Percentiles rank a stretch among this genome's conserved stretches.
These are phyloP conservation scores for Gnomoniopsis sp. DNA, from an alignment of 2,329 filamentous ascomycete genomes.

Conservation along the genomic window DNA sequence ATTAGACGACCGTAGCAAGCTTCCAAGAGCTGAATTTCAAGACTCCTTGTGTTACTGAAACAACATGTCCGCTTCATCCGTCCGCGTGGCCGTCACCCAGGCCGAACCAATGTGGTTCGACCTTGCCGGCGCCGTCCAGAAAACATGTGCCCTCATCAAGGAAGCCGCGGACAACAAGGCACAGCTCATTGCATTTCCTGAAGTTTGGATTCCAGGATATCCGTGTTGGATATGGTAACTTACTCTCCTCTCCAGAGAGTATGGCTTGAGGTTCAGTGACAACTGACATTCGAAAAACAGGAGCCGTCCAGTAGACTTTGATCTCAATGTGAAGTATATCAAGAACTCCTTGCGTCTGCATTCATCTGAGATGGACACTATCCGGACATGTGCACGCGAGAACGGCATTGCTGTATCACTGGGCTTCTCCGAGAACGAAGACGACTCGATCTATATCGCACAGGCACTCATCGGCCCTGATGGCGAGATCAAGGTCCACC, in stretches of 20 bases:
- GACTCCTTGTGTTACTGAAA: too few relatives aligned
- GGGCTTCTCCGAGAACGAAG: slow-evolving; percentile 47
- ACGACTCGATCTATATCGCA: slow-evolving; percentile 42
- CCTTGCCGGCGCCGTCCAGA: slow-evolving; percentile 48
- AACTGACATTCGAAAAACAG: slow-evolving; percentile 18
- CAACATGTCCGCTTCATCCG: not conserved
- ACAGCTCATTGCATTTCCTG: slow-evolving; percentile 52
- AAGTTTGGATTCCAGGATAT: slow-evolving; percentile 54
- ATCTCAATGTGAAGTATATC: slow-evolving; percentile 29
- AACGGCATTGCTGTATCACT: slow-evolving; percentile 43
- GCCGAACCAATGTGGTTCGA: slow-evolving; percentile 60
- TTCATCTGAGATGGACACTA: slow-evolving; percentile 40
- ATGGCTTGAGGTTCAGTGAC: slow-evolving; percentile 34
- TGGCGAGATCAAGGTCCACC: slow-evolving; percentile 36
- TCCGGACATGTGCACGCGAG: slow-evolving; percentile 37
- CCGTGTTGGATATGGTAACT: slow-evolving; percentile 37
- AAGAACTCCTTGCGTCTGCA: slow-evolving; percentile 38
- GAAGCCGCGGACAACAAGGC: slow-evolving; percentile 52
- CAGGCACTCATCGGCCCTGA: slow-evolving; percentile 40
- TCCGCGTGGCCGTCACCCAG: slow-evolving; percentile 48
- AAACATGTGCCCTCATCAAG: slow-evolving; percentile 54
- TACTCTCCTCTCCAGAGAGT: slow-evolving; percentile 28
- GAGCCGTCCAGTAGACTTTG: slow-evolving; percentile 23
- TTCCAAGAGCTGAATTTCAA: too few relatives aligned
- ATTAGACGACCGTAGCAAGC: too few relatives aligned